Percentiles rank a stretch among this genome's conserved stretches.
Evolutionary conservation across 2,329 filamentous ascomycete genomes (phyloP).

Genomic region (Epichloe hybrida): DNA sequence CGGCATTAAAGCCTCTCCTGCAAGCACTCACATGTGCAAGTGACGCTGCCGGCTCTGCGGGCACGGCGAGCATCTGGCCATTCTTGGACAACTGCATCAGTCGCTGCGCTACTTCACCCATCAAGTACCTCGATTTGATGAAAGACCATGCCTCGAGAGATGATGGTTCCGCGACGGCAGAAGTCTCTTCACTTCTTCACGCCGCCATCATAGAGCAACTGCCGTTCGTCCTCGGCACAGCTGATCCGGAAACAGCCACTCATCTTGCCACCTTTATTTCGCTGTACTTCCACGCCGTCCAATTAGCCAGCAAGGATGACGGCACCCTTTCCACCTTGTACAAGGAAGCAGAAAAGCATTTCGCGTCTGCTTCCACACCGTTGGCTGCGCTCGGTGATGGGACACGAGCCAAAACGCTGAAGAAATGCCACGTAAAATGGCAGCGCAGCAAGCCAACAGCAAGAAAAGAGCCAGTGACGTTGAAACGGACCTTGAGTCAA

Average conservation of each 20-base stretch:
- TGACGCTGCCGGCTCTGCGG: slow-evolving; percentile 7
- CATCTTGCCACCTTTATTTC: slow-evolving; percentile 45
- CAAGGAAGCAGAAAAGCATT: slow-evolving; percentile 18
- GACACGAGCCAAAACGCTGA: slow-evolving; percentile 9
- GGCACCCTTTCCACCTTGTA: slow-evolving; percentile 5
- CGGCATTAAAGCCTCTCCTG: slow-evolving; percentile 35
- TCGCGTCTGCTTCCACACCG: slow-evolving; percentile 15
- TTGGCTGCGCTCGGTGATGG: slow-evolving; percentile 9
- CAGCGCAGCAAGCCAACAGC: slow-evolving; percentile 5
- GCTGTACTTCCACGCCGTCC: slow-evolving; percentile 39
- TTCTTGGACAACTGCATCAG: slow-evolving; percentile 77
- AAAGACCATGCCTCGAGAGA: slow-evolving; percentile 28
- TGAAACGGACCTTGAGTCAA: slow-evolving; percentile 15
- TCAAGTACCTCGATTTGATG: slow-evolving; percentile 69
- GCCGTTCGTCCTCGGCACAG: slow-evolving; percentile 47
- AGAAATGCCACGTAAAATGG: slow-evolving; percentile 3
- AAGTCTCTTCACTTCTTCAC: slow-evolving; percentile 44
- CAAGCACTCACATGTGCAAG: slow-evolving; percentile 16
- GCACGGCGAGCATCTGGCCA: slow-evolving; percentile 38
- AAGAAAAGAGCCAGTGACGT: slow-evolving; percentile 1
- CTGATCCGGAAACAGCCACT: slow-evolving; percentile 27
- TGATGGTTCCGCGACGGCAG: slow-evolving; percentile 12
- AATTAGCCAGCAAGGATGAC: slow-evolving; percentile 13
- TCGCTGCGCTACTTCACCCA: slow-evolving; percentile 59
- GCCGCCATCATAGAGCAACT: slow-evolving; percentile 67